Percentiles rank a stretch among this genome's conserved stretches.
phyloP scores from a whole-genome alignment of 768 basidiomycete genomes.

The Naganishia randhawae region DNA sequence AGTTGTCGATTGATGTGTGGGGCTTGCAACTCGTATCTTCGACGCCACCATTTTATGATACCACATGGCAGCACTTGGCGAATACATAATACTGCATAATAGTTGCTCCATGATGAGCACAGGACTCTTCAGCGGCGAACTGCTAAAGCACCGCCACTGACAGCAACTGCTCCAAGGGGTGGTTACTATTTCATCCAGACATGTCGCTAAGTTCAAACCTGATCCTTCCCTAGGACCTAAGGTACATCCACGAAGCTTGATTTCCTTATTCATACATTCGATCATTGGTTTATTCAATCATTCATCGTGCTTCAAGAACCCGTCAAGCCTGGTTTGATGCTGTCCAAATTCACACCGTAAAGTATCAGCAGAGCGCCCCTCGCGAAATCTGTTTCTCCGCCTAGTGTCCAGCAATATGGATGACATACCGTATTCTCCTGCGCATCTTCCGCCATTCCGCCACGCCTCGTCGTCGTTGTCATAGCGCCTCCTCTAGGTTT shows the following conservation, averaged over 20 bases:
- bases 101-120: no score
- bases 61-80: no score
- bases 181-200: no score
- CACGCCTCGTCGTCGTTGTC: neutral
- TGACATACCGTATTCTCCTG: slow-evolving; percentile 1
- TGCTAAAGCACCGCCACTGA: neutral
- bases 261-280: no score
- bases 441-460: neutral
- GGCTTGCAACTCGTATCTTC: no score
- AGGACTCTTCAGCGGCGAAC: no score
- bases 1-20: no score
- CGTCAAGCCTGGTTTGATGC: slow-evolving; percentile 23
- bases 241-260: no score
- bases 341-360: neutral
- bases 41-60: no score
- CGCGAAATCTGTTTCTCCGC: neutral
- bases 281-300: no score
- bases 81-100: no score
- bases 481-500: neutral
- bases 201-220: neutral
- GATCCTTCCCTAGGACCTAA: no score
- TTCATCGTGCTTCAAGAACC: slow-evolving; percentile 20
- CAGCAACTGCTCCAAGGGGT: neutral
- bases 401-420: neutral
- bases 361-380: neutral